Evolutionary conservation across 805 yeast species (phyloP), one percentile per base, ranked within the genome.

Genomic region (Candida nanaspora): DNA sequence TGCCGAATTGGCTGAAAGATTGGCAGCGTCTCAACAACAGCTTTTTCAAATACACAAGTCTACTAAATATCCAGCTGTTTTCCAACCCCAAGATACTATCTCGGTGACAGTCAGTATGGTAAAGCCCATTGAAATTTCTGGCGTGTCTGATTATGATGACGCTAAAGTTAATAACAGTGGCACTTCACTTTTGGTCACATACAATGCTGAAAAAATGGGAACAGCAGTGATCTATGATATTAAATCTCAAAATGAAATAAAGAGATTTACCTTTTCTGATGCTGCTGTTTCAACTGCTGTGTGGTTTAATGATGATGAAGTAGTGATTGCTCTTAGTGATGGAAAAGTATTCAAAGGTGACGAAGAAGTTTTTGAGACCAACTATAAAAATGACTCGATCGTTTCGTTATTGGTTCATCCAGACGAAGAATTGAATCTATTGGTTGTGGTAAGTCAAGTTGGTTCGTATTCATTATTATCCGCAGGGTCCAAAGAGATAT

Each of bases 1-100:
- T 35, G 33, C 40, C 15, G 43, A 42, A 4, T 32, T 40, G 27
- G 30, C 31, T 2, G 22, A 19, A 10, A 31, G 33, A 19, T 33
- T 54, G 13, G 35, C 34, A 25, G 43, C 45, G 14, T 52, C 57
- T 0, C 52, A 52, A 28, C 30, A 40, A 8, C 39, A 33, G 10
- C 40, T 57, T 19, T 55, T 49, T 35, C 37, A 41, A 18, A 29
- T 37, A 6, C 62, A 57, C 40, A 50, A 48, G 29, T 31, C 34
- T 3, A 31, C 22, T 9, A 31, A 31, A 11, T 31, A 16, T 8
- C 22, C 22, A 8, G 4, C 22, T 4, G 20, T 19, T 31, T 31
- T 31, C 22, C 22, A 31, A 31, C 34, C 32, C 48, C 4, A 42
- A 46, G 10, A 57, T 51, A 31, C 28, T 9, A 11, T 28, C 14